These are phyloP conservation scores for Cladophialophora carrionii DNA, from an alignment of 2,329 filamentous ascomycete species.

Conservation along the genomic window DNA sequence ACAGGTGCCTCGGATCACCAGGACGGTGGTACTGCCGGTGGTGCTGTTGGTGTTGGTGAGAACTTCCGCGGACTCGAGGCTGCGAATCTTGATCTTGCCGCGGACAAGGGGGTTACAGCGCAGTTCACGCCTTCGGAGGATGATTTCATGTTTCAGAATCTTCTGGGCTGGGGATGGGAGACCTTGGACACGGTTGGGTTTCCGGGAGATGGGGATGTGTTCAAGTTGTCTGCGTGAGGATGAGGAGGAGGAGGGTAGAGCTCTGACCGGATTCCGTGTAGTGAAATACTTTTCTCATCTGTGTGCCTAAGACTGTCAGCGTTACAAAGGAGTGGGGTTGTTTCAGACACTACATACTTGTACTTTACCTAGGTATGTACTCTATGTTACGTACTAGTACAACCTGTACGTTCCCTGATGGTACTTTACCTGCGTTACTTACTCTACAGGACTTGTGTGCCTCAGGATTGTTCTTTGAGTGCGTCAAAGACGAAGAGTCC, in stretches of 20 bases:
- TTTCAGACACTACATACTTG: too few relatives aligned
- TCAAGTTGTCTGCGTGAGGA: constrained; percentile 23
- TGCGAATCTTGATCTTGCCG: not conserved
- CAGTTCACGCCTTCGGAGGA: constrained; percentile 31
- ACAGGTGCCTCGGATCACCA: not conserved
- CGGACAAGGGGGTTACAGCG: not conserved
- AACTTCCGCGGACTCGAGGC: not conserved
- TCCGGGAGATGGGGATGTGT: constrained; percentile 22
- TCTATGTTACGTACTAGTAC: too few relatives aligned
- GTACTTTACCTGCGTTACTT: too few relatives aligned
- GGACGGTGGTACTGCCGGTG: not conserved
- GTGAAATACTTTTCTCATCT: too few relatives aligned
- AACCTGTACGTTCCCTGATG: too few relatives aligned
- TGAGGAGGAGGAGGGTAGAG: not conserved
- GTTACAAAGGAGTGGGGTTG: too few relatives aligned
- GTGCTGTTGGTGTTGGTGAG: not conserved
- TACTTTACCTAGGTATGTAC: too few relatives aligned
- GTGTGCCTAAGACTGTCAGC: too few relatives aligned
- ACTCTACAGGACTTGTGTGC: too few relatives aligned
- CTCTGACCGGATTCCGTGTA: too few relatives aligned
- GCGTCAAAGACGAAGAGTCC: too few relatives aligned
- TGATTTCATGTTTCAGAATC: constrained; percentile 34
- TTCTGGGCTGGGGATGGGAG: constrained; percentile 36
- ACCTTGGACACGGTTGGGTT: constrained; percentile 36
- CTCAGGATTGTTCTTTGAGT: too few relatives aligned